phyloP scores from a whole-genome alignment of 106 monocot genomes.

The Apostasia shenzhenica region DNA sequence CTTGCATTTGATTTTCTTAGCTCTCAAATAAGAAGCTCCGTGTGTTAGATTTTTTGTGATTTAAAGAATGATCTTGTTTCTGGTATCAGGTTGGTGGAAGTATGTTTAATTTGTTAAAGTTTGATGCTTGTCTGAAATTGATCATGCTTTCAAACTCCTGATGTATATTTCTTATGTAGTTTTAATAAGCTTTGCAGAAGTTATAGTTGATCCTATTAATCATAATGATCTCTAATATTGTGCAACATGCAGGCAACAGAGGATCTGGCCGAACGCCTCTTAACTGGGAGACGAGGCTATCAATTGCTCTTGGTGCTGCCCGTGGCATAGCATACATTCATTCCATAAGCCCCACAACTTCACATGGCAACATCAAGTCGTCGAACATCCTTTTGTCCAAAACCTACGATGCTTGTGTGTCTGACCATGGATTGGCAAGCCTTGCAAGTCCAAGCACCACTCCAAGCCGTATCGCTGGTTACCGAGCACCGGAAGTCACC shows the following conservation, averaged over 20 bases:
- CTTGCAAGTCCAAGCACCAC: slow-evolving; percentile 6
- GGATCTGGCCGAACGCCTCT: slow-evolving; percentile 19
- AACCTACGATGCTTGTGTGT: slow-evolving; percentile 5
- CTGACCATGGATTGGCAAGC: slow-evolving; percentile 14
- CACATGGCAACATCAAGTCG: slow-evolving; percentile 25
- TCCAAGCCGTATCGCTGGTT: slow-evolving; percentile 10
- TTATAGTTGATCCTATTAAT: neutral
- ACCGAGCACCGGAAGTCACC: slow-evolving; percentile 19
- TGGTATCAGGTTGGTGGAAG: too few species aligned
- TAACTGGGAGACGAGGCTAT: slow-evolving; percentile 13
- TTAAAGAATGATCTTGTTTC: too few species aligned
- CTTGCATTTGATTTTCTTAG: too few species aligned
- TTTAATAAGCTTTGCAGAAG: neutral
- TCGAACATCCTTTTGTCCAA: slow-evolving; percentile 20
- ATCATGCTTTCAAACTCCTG: too few species aligned
- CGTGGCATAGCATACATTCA: slow-evolving; percentile 17
- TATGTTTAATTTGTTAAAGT: too few species aligned
- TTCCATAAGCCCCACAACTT: slow-evolving; percentile 1
- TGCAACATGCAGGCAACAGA: slow-evolving; percentile 7
- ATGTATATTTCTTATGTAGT: neutral
- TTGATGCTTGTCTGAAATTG: too few species aligned
- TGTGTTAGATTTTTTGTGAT: too few species aligned
- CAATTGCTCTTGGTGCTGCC: slow-evolving; percentile 13
- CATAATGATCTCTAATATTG: neutral
- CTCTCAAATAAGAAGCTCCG: too few species aligned